phyloP scores from a whole-genome alignment of 2,329 filamentous ascomycete species.

The Colletotrichum tofieldiae region DNA sequence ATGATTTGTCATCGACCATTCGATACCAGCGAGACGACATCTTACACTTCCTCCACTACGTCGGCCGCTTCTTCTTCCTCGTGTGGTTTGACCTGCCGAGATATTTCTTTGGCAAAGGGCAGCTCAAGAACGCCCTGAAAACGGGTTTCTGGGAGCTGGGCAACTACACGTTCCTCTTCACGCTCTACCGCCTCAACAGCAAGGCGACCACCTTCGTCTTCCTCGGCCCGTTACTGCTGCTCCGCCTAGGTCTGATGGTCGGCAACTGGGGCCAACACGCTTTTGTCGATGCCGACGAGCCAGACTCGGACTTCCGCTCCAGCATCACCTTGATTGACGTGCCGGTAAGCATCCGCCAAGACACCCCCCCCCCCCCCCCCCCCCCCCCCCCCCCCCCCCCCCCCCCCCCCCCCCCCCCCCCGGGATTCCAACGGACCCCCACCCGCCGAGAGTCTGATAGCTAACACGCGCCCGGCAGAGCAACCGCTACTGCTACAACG shows the following conservation, averaged over 20 bases:
- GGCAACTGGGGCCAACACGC: constrained; percentile 91
- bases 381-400: too few species aligned
- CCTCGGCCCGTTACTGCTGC: constrained; percentile 75
- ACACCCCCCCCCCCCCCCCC: too few species aligned
- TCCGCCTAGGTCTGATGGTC: constrained; percentile 82
- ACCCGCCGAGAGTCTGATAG: constrained; percentile 1
- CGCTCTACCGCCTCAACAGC: constrained; percentile 66
- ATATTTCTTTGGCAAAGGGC: constrained; percentile 80
- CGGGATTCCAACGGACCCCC: too few species aligned
- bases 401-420: too few species aligned
- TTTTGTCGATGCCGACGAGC: constrained; percentile 82
- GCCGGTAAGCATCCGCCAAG: constrained; percentile 69
- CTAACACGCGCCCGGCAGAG: constrained; percentile 64
- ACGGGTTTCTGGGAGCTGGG: constrained; percentile 74
- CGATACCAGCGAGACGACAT: constrained; percentile 81
- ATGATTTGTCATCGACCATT: constrained; percentile 83
- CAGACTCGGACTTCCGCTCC: constrained; percentile 83
- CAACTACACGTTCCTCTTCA: constrained; percentile 68
- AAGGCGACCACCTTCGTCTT: constrained; percentile 76
- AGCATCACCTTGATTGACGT: constrained; percentile 87
- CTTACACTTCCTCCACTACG: constrained; percentile 78
- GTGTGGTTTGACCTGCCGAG: constrained; percentile 82
- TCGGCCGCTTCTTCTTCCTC: constrained; percentile 81
- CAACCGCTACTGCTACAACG: constrained; percentile 87
- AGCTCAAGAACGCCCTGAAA: constrained; percentile 67